Evolutionary conservation across 2,329 filamentous ascomycete species (phyloP), one percentile per base, ranked within the genome.

Genomic region (Leptoxyphium fumago): DNA sequence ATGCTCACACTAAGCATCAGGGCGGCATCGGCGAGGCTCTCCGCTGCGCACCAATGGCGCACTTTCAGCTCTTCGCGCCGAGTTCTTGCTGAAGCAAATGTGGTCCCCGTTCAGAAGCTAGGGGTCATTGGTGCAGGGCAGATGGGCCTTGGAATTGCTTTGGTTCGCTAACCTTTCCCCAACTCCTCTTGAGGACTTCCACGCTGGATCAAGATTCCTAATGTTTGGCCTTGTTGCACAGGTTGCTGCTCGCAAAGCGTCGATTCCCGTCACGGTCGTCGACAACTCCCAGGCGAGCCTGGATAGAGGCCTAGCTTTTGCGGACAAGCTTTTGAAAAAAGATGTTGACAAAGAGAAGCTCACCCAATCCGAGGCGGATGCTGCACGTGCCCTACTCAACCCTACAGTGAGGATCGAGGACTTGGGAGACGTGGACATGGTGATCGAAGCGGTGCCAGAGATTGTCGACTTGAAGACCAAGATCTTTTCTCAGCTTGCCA

Each of bases 91-190:
- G 67, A 71, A 39, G 71, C 73, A 55, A 77, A 77, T 50, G 70
- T 70, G 48, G 77, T 80, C 45, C 78, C 88, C 58, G 80, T 98
- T 49, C 93, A 88, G 69, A 82, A 77, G 52, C 69, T 98, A 38
- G 91, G 89, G 58, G 89, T 98, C 41, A 74, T 98, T 58, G 91
- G 91, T 52, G 88, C 89, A 43, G 91, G 91, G 26, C 91, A 96
- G 64, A 95, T 96, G 88, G 88, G 38, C 17, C 11, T 40, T 13
- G 32, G 32, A 15, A 36, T 36, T 13, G 32, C 32, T 13, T 36
- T 36, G 32, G 32, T 36, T 13, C 15, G 32, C 3, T 5, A 15
- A 5, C 13, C 32, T 5, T 13, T 36, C 3, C 32, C 3, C 21
- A 4, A 7, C 21, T 26, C 21, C 3, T 26, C 21, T 7, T 26